Conservation (phyloP, 495 filamentous ascomycete genomes). For the Xylaria curta region DNA sequence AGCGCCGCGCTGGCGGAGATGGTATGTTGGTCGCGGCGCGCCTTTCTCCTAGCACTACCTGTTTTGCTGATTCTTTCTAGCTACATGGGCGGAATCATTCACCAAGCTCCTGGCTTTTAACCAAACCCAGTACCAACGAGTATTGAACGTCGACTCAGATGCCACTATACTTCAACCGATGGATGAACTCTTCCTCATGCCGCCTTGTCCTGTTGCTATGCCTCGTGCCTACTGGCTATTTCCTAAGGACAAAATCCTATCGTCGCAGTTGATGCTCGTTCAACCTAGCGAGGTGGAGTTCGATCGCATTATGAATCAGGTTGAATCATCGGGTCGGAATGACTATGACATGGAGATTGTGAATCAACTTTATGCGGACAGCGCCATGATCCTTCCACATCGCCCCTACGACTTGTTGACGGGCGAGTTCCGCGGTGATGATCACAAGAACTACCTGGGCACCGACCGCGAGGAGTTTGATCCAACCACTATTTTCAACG, state of each 20-base stretch:
- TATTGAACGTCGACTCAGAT: slow-evolving; percentile 75
- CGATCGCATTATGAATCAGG: slow-evolving; percentile 56
- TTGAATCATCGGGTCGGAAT: slow-evolving; percentile 46
- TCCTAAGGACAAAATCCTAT: slow-evolving; percentile 59
- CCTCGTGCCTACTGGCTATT: slow-evolving; percentile 75
- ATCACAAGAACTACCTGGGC: slow-evolving; percentile 69
- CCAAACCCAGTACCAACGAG: slow-evolving; percentile 68
- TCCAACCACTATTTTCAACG: slow-evolving; percentile 62
- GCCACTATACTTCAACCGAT: slow-evolving; percentile 66
- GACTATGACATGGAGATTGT: slow-evolving; percentile 78
- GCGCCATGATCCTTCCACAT: slow-evolving; percentile 76
- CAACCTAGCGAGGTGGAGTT: slow-evolving; percentile 65
- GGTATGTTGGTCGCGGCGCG: slow-evolving; percentile 35
- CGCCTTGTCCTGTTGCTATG: slow-evolving; percentile 64
- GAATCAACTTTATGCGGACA: slow-evolving; percentile 70
- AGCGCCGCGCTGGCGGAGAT: slow-evolving; percentile 53
- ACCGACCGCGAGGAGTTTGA: slow-evolving; percentile 71
- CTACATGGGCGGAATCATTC: slow-evolving; percentile 67
- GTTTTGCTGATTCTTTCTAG: slow-evolving; percentile 36
- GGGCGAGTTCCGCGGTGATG: slow-evolving; percentile 68
- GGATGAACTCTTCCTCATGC: slow-evolving; percentile 80
- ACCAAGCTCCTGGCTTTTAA: slow-evolving; percentile 77
- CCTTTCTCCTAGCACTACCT: neutral
- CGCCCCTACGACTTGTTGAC: slow-evolving; percentile 72
- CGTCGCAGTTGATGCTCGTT: slow-evolving; percentile 69